Percentiles rank a stretch among this genome's conserved stretches.
phyloP scores from a whole-genome alignment of 139 green algal species.

The Spirogloea muscicola region DNA sequence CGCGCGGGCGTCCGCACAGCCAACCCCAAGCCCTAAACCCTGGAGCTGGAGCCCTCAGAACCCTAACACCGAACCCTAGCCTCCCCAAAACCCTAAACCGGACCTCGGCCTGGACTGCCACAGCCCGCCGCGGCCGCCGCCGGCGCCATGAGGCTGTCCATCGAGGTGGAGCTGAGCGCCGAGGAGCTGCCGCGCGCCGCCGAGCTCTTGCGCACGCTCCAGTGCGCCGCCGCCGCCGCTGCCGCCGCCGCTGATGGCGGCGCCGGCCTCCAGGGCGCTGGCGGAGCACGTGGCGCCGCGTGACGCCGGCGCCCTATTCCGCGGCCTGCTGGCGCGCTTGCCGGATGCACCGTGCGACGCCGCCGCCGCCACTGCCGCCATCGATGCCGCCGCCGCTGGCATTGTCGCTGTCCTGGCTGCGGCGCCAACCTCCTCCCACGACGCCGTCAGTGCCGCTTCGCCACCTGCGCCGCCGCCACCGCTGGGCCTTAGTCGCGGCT shows the following conservation, averaged over 20 bases:
- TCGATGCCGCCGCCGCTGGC: conserved; percentile 11
- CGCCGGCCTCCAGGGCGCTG: conserved; percentile 2
- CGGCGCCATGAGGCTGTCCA: conserved; percentile 36
- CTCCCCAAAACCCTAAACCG: background rate
- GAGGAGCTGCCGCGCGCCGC: conserved; percentile 24
- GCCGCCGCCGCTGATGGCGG: background rate
- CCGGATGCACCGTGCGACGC: background rate
- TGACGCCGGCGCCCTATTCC: conserved; percentile 27
- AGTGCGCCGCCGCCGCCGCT: background rate
- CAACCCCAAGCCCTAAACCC: background rate
- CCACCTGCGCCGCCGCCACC: background rate
- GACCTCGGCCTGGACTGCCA: background rate
- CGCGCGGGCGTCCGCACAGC: background rate
- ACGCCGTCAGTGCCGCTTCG: background rate
- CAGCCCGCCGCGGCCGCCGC: too few relatives aligned
- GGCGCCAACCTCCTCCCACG: background rate
- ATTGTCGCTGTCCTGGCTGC: background rate
- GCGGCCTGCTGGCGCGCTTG: conserved; percentile 10
- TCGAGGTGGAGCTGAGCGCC: conserved; percentile 30
- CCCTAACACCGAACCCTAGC: too few relatives aligned
- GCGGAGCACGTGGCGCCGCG: conserved; percentile 27
- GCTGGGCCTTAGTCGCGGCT: background rate
- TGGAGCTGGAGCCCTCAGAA: background rate
- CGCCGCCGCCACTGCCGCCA: too few relatives aligned
- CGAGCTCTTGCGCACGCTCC: conserved; percentile 25